phyloP scores from a whole-genome alignment of 2,329 filamentous ascomycete species.

The Hypoxylon sp. region DNA sequence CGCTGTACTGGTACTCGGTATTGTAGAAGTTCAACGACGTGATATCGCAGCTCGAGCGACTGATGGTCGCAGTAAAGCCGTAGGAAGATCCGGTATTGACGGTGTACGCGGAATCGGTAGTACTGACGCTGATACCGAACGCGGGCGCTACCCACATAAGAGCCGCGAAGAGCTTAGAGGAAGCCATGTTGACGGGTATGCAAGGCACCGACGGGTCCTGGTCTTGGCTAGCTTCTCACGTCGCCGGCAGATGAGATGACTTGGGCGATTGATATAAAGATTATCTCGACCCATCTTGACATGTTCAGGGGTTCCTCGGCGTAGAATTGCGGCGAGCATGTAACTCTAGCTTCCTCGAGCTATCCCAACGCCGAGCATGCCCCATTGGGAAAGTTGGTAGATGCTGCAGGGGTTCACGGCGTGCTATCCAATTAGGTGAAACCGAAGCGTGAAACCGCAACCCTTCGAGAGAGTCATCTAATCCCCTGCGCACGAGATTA shows the following conservation, averaged over 20 bases:
- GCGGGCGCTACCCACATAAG: slow-evolving; percentile 44
- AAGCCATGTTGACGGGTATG: slow-evolving; percentile 35
- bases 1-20: slow-evolving; percentile 62
- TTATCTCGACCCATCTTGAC: slow-evolving; percentile 19
- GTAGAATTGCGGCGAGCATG: slow-evolving; percentile 20
- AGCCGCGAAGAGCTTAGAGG: slow-evolving; percentile 28
- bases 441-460: slow-evolving; percentile 12
- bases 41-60: slow-evolving; percentile 62
- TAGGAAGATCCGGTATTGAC: slow-evolving; percentile 47
- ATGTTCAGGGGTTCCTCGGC: slow-evolving; percentile 18
- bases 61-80: slow-evolving; percentile 47
- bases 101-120: slow-evolving; percentile 41
- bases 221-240: slow-evolving; percentile 11
- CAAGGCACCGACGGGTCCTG: slow-evolving; percentile 13
- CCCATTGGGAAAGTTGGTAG: not conserved
- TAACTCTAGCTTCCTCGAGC: not conserved
- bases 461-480: slow-evolving; percentile 16
- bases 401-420: not conserved
- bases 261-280: slow-evolving; percentile 23
- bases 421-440: slow-evolving; percentile 17
- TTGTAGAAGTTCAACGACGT: slow-evolving; percentile 64
- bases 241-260: slow-evolving; percentile 13
- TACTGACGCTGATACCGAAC: slow-evolving; percentile 45
- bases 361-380: slow-evolving; percentile 1
- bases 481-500: slow-evolving; percentile 21